Percentiles rank a stretch among this genome's conserved stretches.
These are phyloP conservation scores for Pyracantha coccinea DNA, from an alignment of 331 rosid species.

Conservation along the genomic window DNA sequence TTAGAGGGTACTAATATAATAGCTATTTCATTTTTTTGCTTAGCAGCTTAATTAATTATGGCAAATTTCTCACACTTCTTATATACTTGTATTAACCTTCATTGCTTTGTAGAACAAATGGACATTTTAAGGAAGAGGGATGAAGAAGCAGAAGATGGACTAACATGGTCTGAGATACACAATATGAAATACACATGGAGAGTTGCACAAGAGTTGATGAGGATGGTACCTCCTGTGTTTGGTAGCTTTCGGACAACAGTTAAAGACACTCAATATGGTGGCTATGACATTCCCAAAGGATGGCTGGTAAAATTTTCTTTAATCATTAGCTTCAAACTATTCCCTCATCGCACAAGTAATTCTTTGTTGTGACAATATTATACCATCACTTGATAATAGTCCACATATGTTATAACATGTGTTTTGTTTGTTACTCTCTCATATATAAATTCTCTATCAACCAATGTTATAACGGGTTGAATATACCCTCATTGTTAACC, in stretches of 20 bases:
- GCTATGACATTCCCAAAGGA: conserved; percentile 49
- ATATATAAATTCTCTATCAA: too few relatives aligned
- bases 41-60: not conserved
- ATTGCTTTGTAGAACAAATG: conserved; percentile 24
- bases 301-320: conserved; percentile 27
- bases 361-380: too few relatives aligned
- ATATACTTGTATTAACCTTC: not conserved
- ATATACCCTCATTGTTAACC: too few relatives aligned
- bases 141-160: conserved; percentile 22
- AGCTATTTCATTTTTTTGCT: not conserved
- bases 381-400: too few relatives aligned
- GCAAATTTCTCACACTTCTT: not conserved
- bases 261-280: conserved; percentile 30
- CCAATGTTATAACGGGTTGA: too few relatives aligned
- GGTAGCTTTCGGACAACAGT: conserved; percentile 36
- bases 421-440: too few relatives aligned
- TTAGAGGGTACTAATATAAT: conserved; percentile 22
- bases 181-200: conserved; percentile 49
- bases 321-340: not conserved
- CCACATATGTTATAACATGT: too few relatives aligned
- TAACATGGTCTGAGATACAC: conserved; percentile 45
- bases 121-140: conserved; percentile 31
- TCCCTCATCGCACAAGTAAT: too few relatives aligned
- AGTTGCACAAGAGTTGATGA: conserved; percentile 45
- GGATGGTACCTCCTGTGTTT: conserved; percentile 39